A percentile compares a stretch with the other conserved stretches of the same genome.
Conservation (phyloP, 176 grass and related monocot species). For the Lolium rigidum region DNA sequence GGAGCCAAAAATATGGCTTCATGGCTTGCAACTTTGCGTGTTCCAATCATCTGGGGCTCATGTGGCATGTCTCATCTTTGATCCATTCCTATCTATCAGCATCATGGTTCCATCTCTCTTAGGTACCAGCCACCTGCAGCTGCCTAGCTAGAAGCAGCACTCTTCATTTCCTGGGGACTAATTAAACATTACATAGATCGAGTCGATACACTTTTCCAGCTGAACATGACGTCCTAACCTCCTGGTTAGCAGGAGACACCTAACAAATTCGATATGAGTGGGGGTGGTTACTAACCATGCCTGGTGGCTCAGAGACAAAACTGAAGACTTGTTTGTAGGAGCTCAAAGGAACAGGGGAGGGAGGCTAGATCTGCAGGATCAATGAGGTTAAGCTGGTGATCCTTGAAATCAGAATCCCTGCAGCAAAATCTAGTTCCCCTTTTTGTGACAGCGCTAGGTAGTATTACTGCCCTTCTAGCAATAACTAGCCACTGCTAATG, state of each 20-base stretch:
- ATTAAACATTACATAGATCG: slow-evolving; percentile 4
- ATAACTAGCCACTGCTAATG: background rate
- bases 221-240: background rate
- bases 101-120: background rate
- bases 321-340: background rate
- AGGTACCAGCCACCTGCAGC: background rate
- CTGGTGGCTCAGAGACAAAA: background rate
- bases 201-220: background rate
- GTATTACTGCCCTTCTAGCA: background rate
- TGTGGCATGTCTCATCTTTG: slow-evolving; percentile 1
- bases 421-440: background rate
- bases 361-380: background rate
- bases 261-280: background rate
- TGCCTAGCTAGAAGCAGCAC: background rate
- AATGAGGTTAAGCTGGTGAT: background rate
- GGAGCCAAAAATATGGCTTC: background rate
- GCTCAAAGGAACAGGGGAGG: background rate
- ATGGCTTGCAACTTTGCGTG: background rate
- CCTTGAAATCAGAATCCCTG: background rate
- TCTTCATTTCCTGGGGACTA: background rate
- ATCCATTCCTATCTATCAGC: background rate
- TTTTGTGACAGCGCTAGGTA: background rate
- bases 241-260: background rate
- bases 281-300: background rate
- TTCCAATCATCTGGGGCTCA: slow-evolving; percentile 14